These are phyloP conservation scores for Pseudogymnoascus sp. DNA, from an alignment of 2,329 filamentous ascomycete species.

Conservation along the genomic window DNA sequence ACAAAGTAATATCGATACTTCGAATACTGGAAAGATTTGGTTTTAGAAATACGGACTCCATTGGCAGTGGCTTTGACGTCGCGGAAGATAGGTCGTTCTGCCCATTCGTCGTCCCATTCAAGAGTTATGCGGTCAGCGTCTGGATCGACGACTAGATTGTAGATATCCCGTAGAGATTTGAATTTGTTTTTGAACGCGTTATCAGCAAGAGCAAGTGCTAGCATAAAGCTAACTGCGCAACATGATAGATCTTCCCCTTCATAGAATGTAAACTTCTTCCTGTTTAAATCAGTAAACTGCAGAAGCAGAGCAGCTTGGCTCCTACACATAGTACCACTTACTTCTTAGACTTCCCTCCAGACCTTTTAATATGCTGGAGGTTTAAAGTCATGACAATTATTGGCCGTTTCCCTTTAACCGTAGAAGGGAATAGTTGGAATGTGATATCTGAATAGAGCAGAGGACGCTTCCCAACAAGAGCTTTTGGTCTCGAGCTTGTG, in stretches of 20 bases:
- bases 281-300: constrained; percentile 12
- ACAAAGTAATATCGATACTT: constrained; percentile 32
- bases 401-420: constrained; percentile 14
- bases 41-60: constrained; percentile 18
- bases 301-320: background rate
- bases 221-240: constrained; percentile 18
- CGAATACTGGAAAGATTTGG: constrained; percentile 31
- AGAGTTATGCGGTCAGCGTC: constrained; percentile 19
- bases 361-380: constrained; percentile 24
- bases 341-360: constrained; percentile 18
- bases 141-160: constrained; percentile 20
- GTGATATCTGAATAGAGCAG: constrained; percentile 24
- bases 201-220: constrained; percentile 23
- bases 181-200: constrained; percentile 22
- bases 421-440: constrained; percentile 23
- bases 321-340: constrained; percentile 9
- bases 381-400: constrained; percentile 20
- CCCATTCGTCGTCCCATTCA: constrained; percentile 20
- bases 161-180: constrained; percentile 19
- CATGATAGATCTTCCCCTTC: constrained; percentile 19
- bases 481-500: constrained; percentile 21
- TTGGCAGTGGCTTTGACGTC: constrained; percentile 16
- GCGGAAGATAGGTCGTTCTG: constrained; percentile 19
- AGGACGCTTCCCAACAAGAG: constrained; percentile 18
- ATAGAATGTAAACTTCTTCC: constrained; percentile 23